Evolutionary conservation across 129 eudicot genomes (phyloP).

Genomic region (Centella asiatica): DNA sequence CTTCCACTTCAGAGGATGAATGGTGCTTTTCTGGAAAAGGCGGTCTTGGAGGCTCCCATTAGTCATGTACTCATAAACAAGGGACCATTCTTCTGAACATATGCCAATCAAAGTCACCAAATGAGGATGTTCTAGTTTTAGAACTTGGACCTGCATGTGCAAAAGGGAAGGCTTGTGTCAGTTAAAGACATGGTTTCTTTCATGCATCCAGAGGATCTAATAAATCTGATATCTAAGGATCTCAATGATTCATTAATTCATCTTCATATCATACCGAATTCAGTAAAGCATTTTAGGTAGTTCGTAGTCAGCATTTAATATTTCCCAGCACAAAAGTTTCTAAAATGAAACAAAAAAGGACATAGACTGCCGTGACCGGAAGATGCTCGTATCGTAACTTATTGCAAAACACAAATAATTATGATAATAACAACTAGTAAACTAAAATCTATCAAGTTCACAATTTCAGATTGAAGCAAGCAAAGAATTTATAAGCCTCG

Average conservation of each 20-base stretch:
- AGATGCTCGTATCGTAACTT: no score
- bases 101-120: constrained; percentile 52
- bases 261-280: no score
- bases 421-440: no score
- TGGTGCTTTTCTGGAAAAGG: constrained; percentile 30
- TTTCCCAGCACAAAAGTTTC: background rate
- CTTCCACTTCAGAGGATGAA: constrained; percentile 50
- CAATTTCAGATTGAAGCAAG: background rate
- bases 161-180: background rate
- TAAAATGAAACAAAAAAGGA: no score
- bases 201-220: background rate
- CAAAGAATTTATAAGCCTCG: background rate
- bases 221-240: no score
- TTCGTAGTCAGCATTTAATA: background rate
- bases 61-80: constrained; percentile 65
- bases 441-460: no score
- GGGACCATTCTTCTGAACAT: constrained; percentile 61
- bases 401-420: no score
- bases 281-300: background rate
- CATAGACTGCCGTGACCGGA: no score
- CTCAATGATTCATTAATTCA: no score
- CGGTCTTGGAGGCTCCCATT: constrained; percentile 36
- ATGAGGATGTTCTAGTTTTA: constrained; percentile 58
- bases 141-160: constrained; percentile 40
- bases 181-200: background rate